Evolutionary conservation across 2,329 filamentous ascomycete species (phyloP), one percentile per base, ranked within the genome.

Genomic region (Aureobasidium sp.): DNA sequence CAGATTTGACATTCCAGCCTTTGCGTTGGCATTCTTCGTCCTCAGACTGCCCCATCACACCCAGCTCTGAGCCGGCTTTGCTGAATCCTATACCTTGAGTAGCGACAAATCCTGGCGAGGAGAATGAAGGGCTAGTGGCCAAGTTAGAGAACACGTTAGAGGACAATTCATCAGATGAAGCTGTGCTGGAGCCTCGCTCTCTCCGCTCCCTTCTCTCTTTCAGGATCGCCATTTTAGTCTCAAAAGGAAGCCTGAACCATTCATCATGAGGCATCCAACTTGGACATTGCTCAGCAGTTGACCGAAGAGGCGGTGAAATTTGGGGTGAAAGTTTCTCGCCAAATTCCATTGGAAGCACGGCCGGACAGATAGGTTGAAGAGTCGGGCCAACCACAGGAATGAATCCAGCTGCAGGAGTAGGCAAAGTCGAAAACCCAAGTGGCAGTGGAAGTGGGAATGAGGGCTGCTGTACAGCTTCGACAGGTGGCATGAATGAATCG

Each of bases 1-100:
- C 50, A n/a, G 56, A 58, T 16, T 52, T 50, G 29, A 58, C 54
- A 4, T 47, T 49, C 56, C 56, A 58, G 11, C 56, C 54, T 29
- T 49, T 45, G 41, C 48, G 37, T 12, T 47, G 17, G 17, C 21
- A 17, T n/a, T 14, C 27, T 6, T 45, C 30, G 16, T 34, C 29
- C 16, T 19, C 21, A 4, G 16, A 1, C 5, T 35, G 27, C 19
- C 6, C 40, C 40, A 12, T 30, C 16, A n/a, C 14, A 37, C 21
- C 37, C 30, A 42, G 29, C n/a, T 42, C 30, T 16, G 17, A 53
- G 12, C 34, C n/a, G 6, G 50, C 16, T 47, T 27, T 53, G 34
- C 16, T 22, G 7, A 37, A 14, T 8, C 14, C 22, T 19, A 35
- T 19, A 22, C 32, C 25, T 27, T 22, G 6, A n/a, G 39, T 32